A percentile compares a stretch with the other conserved stretches of the same genome.
Evolutionary conservation across 1,139 yeast genomes (phyloP).

Genomic region (Yamadazyma dushanensis): DNA sequence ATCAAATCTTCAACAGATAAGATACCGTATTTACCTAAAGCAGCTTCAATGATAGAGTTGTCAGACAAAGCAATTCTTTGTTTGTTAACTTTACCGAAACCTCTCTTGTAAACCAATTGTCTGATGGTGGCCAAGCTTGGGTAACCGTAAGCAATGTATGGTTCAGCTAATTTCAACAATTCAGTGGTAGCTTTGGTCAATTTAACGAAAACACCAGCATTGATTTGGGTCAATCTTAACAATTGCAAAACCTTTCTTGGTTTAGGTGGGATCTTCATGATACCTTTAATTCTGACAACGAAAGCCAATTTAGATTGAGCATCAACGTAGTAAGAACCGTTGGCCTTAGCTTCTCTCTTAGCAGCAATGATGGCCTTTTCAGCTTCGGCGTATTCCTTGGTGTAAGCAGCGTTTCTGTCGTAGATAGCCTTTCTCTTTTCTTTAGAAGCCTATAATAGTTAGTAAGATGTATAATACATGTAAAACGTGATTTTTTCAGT

Average conservation of each 20-base stretch:
- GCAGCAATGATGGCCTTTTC: constrained; percentile 91
- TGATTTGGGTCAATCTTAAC: constrained; percentile 96
- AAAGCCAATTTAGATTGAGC: constrained; percentile 96
- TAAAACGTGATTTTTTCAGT: constrained; percentile 55
- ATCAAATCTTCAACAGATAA: constrained; percentile 95
- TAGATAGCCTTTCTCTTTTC: constrained; percentile 94
- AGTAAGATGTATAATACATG: constrained; percentile 24
- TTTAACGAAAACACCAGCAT: constrained; percentile 97
- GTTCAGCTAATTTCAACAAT: constrained; percentile 96
- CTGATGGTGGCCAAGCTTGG: constrained; percentile 96
- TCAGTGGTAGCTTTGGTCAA: constrained; percentile 98
- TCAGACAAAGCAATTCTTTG: constrained; percentile 96
- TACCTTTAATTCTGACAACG: constrained; percentile 99
- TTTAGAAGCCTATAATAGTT: constrained; percentile 66
- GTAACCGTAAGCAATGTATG: constrained; percentile 99
- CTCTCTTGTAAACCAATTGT: constrained; percentile 98
- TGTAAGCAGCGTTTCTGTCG: constrained; percentile 98
- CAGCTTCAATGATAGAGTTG: constrained; percentile 90
- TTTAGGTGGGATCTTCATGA: constrained; percentile 99
- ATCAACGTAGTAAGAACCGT: constrained; percentile 95
- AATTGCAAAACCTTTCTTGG: constrained; percentile 99
- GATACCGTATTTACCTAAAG: constrained; percentile 96
- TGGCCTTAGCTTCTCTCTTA: constrained; percentile 95
- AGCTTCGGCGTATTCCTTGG: constrained; percentile 93
- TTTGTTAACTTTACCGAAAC: constrained; percentile 98